Base-by-base conservation (phyloP, 345 rosid species). In the Eucalyptus fibrosa region DNA sequence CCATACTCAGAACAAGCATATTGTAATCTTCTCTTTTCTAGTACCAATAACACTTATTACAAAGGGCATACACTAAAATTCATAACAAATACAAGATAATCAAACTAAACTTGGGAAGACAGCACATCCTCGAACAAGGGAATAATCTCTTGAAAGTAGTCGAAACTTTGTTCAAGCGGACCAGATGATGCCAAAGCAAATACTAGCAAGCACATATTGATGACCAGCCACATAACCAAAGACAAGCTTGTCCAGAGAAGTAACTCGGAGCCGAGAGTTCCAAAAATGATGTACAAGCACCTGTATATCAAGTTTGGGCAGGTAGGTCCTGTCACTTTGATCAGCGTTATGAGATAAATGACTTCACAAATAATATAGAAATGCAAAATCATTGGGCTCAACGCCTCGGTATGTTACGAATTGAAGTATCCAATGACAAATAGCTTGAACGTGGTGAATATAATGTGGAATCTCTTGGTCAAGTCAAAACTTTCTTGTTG, bases 361-460 rank as follows among this genome's bases (percentile, higher is more conserved):
- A 59, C 65, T 59, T 59, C 12, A 24, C 30, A 59, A 24, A 24
- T 59, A 24, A 59, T 59, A 24, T 59, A 10, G 2, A 59, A 59
- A 7, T 59, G 65, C 13, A 59, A 1, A 5, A 59, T 24, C 7
- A 0, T 2, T 0, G 12, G 13, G 14, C 7, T 10, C 5, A 56
- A 21, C 0, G 8, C 2, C 1, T 19, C 5, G 2, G 2, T 53
- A 53, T 8, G 4, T 1, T 53, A 11, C 9, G 26, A 53, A 19
- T 53, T 53, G 24, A 53, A 53, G 21, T 8, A 4, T 9, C 24
- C 24, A 0, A 53, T 53, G 4, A 53, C 24, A 3, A 53, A 2
- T 2, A 9, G 30, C 30, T 59, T 59, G 30, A 24, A 24, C 7
- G 7, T 24, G 30, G 13, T 59, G 7, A 59, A 59, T 24, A 59